Evolutionary conservation across 108 stramenopile species (phyloP).

Genomic region (Ochromonas danica): DNA sequence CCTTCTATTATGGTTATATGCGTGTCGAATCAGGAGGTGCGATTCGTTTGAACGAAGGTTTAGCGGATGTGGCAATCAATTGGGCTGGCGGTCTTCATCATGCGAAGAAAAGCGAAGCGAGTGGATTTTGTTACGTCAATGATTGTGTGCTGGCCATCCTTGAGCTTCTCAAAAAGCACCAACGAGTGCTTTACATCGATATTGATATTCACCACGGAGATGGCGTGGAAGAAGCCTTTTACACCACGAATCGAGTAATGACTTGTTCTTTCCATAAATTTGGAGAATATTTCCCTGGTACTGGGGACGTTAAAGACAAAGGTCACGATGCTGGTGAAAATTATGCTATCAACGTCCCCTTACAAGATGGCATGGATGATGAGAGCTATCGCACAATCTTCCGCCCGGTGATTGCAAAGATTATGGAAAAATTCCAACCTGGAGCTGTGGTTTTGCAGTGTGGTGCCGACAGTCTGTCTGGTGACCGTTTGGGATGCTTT

Average conservation of each 20-base stretch:
- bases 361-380: slow-evolving; percentile 61
- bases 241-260: slow-evolving; percentile 98
- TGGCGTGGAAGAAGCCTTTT: slow-evolving; percentile 95
- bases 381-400: slow-evolving; percentile 40
- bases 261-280: slow-evolving; percentile 96
- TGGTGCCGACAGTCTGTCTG: slow-evolving; percentile 35
- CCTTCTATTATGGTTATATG: slow-evolving; percentile 1
- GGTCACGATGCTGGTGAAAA: slow-evolving; percentile 83
- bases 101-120: slow-evolving; percentile 97
- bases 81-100: slow-evolving; percentile 99
- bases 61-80: slow-evolving; percentile 93
- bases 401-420: slow-evolving; percentile 23
- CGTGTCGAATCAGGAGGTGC: slow-evolving; percentile 63
- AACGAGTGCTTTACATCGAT: slow-evolving; percentile 99
- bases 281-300: slow-evolving; percentile 89
- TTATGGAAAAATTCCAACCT: slow-evolving; percentile 54
- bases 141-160: slow-evolving; percentile 98
- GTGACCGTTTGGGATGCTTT: slow-evolving; percentile 31
- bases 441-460: slow-evolving; percentile 30
- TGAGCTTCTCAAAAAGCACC: slow-evolving; percentile 95
- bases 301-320: slow-evolving; percentile 58
- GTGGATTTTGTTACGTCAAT: slow-evolving; percentile 99
- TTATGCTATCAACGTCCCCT: slow-evolving; percentile 95
- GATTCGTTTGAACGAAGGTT: slow-evolving; percentile 82
- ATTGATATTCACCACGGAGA: slow-evolving; percentile 99